A percentile compares a stretch with the other conserved stretches of the same genome.
These are phyloP conservation scores for Kazachstania taianensis DNA, from an alignment of 805 yeast genomes.

Conservation along the genomic window DNA sequence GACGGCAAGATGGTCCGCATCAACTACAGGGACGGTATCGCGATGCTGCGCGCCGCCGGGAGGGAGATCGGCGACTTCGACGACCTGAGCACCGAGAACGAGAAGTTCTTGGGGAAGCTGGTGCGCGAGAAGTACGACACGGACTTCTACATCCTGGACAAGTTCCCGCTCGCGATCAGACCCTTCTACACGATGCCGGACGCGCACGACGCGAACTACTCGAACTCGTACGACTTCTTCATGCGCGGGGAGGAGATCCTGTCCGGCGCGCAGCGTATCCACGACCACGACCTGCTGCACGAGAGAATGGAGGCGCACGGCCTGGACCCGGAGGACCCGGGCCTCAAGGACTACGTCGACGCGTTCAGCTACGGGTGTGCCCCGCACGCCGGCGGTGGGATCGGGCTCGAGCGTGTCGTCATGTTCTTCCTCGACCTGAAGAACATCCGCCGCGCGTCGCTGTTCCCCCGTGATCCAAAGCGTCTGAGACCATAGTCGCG, in stretches of 20 bases:
- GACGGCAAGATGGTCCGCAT: conserved; percentile 89
- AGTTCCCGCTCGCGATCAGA: conserved; percentile 92
- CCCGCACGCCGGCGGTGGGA: conserved; percentile 99
- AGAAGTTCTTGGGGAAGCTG: conserved; percentile 81
- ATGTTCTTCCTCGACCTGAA: conserved; percentile 96
- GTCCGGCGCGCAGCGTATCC: conserved; percentile 99
- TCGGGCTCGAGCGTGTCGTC: conserved; percentile 95
- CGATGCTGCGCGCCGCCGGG: conserved; percentile 70
- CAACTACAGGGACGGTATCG: conserved; percentile 84
- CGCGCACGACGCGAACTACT: conserved; percentile 80
- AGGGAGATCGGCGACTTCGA: conserved; percentile 70
- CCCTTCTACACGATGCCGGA: conserved; percentile 99
- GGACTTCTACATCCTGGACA: conserved; percentile 95
- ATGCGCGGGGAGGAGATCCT: conserved; percentile 99
- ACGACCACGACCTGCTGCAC: conserved; percentile 74
- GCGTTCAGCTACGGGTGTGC: conserved; percentile 93
- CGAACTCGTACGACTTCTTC: conserved; percentile 97
- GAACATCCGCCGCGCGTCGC: conserved; percentile 95
- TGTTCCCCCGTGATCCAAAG: conserved; percentile 98
- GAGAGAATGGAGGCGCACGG: conserved; percentile 79
- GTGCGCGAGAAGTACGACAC: conserved; percentile 93
- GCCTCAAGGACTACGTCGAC: conserved; percentile 82
- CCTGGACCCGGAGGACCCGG: conserved; percentile 69
- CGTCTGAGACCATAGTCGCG: conserved; percentile 67
- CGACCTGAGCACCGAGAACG: conserved; percentile 89